Base-by-base conservation (phyloP, 371 early-diverging fungal species). In the Globomyces sp. region DNA sequence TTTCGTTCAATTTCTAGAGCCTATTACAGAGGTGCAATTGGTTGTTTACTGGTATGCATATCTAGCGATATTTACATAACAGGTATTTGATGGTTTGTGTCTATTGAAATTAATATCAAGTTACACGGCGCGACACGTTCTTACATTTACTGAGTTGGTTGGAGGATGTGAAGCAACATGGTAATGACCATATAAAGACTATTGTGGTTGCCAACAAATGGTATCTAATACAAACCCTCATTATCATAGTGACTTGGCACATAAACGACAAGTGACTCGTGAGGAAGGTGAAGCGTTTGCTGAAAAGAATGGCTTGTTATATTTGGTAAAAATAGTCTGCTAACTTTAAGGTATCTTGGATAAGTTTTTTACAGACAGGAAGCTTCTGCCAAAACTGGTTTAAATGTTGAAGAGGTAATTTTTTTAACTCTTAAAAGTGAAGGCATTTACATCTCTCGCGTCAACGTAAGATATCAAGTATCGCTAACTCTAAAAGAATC, bases 11-110 rank as follows among this genome's bases (percentile, higher is more conserved):
- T 98, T 68, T 95, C 94, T 9, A 87, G 97, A 60, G 93, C 95
- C 76, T 99, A 99, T 81, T 98, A 97, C 75, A 86, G 98, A 67
- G 97, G 96, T 53, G 98, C 98, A 45, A 97, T 96, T 49, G 96
- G 94, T 36, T 96, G 97, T 50, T 76, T 98, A 51, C 73, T 93
- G 48, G 86, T 86, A 0, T 52, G 24, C 24, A 24, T 24, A 24
- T 24, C 24, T 24, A 24, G 24, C 24, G 24, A 24, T 24, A 24
- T 24, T 24, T 24, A 24, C 24, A 24, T 24, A 24, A 24, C 24
- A 24, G 24, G 24, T 24, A 24, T 24, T 24, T 24, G 24, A 24
- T 24, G 24, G 24, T 24, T 24, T 24, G 24, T 24, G 24, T 24
- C 24, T 85, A 24, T 24, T 24, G 24, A 24, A 24, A 24, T 24